Conservation (phyloP, 352 stramenopile species). For the Pythium plurisporium region DNA sequence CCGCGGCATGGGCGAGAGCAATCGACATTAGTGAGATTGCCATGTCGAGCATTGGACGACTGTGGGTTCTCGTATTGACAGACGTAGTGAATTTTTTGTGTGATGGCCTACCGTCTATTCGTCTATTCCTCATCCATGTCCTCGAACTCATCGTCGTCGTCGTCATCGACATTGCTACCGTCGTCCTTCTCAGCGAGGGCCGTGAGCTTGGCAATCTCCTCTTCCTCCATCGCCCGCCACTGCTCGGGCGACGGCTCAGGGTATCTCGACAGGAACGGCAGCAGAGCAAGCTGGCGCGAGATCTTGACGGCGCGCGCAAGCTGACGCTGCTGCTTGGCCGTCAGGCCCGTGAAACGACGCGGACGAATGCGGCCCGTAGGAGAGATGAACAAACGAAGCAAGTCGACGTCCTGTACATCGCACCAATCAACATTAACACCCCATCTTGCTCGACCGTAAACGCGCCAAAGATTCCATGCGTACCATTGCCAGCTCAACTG, state of each 20-base stretch:
- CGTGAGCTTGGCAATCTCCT: constrained; percentile 58
- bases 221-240: constrained; percentile 77
- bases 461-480: not conserved
- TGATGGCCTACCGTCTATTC: constrained; percentile 24
- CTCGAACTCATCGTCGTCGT: constrained; percentile 65
- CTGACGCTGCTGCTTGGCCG: constrained; percentile 81
- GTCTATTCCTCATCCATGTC: constrained; percentile 47
- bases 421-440: no score
- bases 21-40: no score
- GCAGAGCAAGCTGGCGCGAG: constrained; percentile 65
- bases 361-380: constrained; percentile 77
- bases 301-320: constrained; percentile 73
- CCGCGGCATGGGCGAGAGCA: no score
- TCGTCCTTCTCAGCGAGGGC: constrained; percentile 54
- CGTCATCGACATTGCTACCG: constrained; percentile 41
- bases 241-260: constrained; percentile 75
- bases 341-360: constrained; percentile 75
- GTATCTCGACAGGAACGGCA: constrained; percentile 79
- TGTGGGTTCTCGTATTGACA: constrained; percentile 11
- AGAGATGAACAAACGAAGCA: constrained; percentile 80
- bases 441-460: no score
- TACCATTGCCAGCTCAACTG: constrained; percentile 71
- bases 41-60: not conserved
- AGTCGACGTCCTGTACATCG: constrained; percentile 48
- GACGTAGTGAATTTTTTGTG: constrained; percentile 20